phyloP scores from a whole-genome alignment of 2,329 filamentous ascomycete species.

The Dendrostoma leiphaemia region DNA sequence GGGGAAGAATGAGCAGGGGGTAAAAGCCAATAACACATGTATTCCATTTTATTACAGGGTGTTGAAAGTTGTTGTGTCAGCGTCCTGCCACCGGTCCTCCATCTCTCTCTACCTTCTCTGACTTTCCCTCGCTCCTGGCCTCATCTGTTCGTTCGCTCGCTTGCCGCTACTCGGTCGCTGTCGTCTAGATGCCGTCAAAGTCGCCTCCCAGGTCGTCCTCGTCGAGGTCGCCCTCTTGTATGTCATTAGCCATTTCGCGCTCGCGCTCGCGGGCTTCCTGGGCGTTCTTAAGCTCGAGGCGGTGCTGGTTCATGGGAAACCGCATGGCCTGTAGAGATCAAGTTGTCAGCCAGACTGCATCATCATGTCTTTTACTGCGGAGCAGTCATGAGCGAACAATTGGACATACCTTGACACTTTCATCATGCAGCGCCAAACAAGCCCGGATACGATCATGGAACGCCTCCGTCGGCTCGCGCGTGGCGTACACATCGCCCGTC shows the following conservation, averaged over 20 bases:
- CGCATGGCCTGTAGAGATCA: conserved; percentile 75
- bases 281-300: conserved; percentile 94
- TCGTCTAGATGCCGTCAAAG: conserved; percentile 90
- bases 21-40: conserved; percentile 8
- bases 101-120: neutral
- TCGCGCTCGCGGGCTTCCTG: conserved; percentile 97
- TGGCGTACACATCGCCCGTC: conserved; percentile 92
- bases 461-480: conserved; percentile 89
- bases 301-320: conserved; percentile 99
- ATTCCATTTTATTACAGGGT: conserved; percentile 14
- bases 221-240: conserved; percentile 94
- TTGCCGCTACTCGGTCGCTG: too few relatives aligned
- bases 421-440: conserved; percentile 88
- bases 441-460: conserved; percentile 97
- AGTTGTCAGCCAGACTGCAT: conserved; percentile 11
- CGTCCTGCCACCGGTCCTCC: neutral
- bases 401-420: conserved; percentile 90
- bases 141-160: neutral
- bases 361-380: too few relatives aligned
- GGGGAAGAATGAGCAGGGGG: neutral
- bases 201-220: conserved; percentile 95
- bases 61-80: neutral
- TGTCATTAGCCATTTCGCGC: conserved; percentile 97
- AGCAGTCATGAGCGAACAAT: too few relatives aligned
- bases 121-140: neutral